Evolutionary conservation across 768 basidiomycete genomes (phyloP).

Genomic region (Rhizopogon vesiculosus): DNA sequence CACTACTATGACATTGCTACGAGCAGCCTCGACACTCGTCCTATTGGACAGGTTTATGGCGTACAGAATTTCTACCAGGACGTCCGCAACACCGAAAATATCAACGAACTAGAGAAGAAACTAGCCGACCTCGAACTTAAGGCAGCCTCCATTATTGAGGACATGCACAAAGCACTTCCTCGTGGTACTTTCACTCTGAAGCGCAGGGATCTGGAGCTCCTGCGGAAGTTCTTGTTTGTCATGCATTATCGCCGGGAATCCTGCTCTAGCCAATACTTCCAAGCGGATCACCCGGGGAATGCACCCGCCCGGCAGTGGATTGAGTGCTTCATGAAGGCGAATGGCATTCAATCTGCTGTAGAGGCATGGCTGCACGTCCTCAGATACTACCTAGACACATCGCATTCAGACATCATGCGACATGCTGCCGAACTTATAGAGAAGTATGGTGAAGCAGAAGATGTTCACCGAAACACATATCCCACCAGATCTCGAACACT

Average conservation of each 20-base stretch:
- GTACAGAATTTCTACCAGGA: slow-evolving; percentile 23
- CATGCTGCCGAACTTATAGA: neutral
- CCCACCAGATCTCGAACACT: slow-evolving; percentile 10
- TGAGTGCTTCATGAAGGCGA: slow-evolving; percentile 13
- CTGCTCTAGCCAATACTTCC: slow-evolving; percentile 19
- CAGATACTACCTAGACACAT: slow-evolving; percentile 27
- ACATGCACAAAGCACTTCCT: slow-evolving; percentile 5
- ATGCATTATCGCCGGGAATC: slow-evolving; percentile 29
- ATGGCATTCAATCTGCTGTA: slow-evolving; percentile 11
- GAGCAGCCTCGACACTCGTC: slow-evolving; percentile 5
- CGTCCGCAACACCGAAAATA: slow-evolving; percentile 11
- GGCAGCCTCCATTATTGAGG: slow-evolving; percentile 19
- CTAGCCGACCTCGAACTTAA: slow-evolving; percentile 23
- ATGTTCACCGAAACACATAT: neutral
- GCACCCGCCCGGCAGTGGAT: slow-evolving; percentile 19
- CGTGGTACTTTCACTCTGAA: slow-evolving; percentile 12
- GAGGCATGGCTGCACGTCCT: slow-evolving; percentile 29
- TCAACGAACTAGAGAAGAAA: slow-evolving; percentile 25
- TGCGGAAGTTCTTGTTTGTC: slow-evolving; percentile 34
- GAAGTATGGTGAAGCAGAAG: neutral
- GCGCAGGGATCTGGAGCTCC: slow-evolving; percentile 21
- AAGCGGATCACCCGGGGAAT: slow-evolving; percentile 20
- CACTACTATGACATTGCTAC: slow-evolving; percentile 7
- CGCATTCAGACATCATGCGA: slow-evolving; percentile 17
- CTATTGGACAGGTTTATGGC: slow-evolving; percentile 8